Evolutionary conservation across 441 rosid genomes (phyloP).

Genomic region (Pelargonium myrrhifolium): DNA sequence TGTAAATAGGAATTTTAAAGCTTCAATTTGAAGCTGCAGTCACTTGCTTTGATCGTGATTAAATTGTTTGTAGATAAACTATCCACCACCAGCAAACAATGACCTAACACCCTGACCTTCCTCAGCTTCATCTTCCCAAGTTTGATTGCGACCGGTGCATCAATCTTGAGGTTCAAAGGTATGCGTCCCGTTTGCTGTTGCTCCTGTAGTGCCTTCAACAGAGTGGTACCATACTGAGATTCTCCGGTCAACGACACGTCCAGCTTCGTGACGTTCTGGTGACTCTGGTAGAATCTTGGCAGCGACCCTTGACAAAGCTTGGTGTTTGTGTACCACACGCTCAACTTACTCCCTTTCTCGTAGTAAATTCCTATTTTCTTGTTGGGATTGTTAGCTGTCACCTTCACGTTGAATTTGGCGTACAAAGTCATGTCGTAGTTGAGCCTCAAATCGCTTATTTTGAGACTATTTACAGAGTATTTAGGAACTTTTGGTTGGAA

Average conservation of each 20-base stretch:
- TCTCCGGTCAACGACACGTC: slow-evolving; percentile 37
- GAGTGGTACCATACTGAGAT: slow-evolving; percentile 32
- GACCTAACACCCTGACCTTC: slow-evolving; percentile 43
- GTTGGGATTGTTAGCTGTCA: slow-evolving; percentile 57
- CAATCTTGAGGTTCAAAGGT: slow-evolving; percentile 44
- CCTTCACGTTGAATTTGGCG: slow-evolving; percentile 41
- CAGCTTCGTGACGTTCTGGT: slow-evolving; percentile 42
- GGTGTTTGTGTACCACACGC: slow-evolving; percentile 40
- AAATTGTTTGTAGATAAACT: slow-evolving; percentile 39
- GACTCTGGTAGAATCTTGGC: slow-evolving; percentile 57
- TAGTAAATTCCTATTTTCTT: slow-evolving; percentile 49
- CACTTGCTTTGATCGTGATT: slow-evolving; percentile 46
- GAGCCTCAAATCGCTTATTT: slow-evolving; percentile 43
- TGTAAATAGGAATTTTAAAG: slow-evolving; percentile 22
- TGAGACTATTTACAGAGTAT: slow-evolving; percentile 39
- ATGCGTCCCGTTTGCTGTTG: slow-evolving; percentile 50
- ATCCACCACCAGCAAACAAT: slow-evolving; percentile 49
- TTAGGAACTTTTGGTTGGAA: slow-evolving; percentile 45
- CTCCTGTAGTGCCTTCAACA: slow-evolving; percentile 47
- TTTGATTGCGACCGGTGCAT: slow-evolving; percentile 42
- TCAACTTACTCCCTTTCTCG: slow-evolving; percentile 40
- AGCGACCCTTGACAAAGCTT: slow-evolving; percentile 46
- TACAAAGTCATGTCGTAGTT: slow-evolving; percentile 38
- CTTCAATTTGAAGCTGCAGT: slow-evolving; percentile 40
- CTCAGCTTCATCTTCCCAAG: slow-evolving; percentile 44